These are phyloP conservation scores for Pichia sp. DNA, from an alignment of 1,139 yeast species.

Conservation along the genomic window DNA sequence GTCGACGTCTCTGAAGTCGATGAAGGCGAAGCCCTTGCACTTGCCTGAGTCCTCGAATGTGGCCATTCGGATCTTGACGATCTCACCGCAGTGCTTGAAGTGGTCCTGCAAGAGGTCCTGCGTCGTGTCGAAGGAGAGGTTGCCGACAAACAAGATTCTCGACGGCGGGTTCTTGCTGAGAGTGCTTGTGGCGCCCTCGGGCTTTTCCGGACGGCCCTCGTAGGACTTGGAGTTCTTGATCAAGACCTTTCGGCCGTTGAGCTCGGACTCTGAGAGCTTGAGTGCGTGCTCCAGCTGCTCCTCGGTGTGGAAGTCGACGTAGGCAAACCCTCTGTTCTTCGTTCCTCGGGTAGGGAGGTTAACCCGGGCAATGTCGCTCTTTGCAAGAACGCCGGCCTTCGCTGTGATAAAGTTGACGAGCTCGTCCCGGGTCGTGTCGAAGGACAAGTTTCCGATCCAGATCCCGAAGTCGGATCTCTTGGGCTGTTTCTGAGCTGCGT, in stretches of 20 bases:
- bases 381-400: slow-evolving; percentile 47
- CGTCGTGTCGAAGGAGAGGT: slow-evolving; percentile 89
- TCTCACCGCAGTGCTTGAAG: slow-evolving; percentile 78
- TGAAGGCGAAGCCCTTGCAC: slow-evolving; percentile 93
- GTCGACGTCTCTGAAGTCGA: slow-evolving; percentile 75
- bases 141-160: slow-evolving; percentile 86
- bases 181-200: slow-evolving; percentile 20
- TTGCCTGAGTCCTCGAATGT: slow-evolving; percentile 94
- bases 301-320: slow-evolving; percentile 70
- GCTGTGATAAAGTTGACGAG: slow-evolving; percentile 58
- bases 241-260: slow-evolving; percentile 81
- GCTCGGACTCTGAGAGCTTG: slow-evolving; percentile 59
- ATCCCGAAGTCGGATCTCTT: slow-evolving; percentile 63
- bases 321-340: slow-evolving; percentile 83
- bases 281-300: slow-evolving; percentile 64
- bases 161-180: slow-evolving; percentile 79
- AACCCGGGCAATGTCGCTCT: slow-evolving; percentile 54
- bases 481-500: background rate
- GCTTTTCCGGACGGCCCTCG: slow-evolving; percentile 80
- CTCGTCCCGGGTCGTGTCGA: slow-evolving; percentile 77
- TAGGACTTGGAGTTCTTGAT: slow-evolving; percentile 78
- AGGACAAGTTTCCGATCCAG: slow-evolving; percentile 92
- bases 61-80: slow-evolving; percentile 82
- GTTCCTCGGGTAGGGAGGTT: slow-evolving; percentile 58
- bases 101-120: slow-evolving; percentile 72